Base-by-base conservation (phyloP, 1,139 yeast genomes). In the Suhomyces yuchorum region DNA sequence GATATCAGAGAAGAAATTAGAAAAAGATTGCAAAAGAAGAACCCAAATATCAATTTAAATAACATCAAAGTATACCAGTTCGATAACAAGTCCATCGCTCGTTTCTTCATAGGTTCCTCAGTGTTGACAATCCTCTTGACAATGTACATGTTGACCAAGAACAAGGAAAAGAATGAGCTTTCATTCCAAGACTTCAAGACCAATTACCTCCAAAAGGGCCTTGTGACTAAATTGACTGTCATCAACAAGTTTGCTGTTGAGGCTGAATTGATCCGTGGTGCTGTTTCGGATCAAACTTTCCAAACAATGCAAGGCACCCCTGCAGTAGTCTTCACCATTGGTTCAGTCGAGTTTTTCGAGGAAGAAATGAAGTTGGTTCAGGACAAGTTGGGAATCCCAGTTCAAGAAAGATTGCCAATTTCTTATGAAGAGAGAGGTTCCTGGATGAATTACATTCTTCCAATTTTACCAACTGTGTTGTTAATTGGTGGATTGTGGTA, bases 131-230 rank as follows among this genome's bases (percentile, higher is more conserved):
- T 56, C 7, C 37, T 50, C 23, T 45, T 56, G 17, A 53, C 58
- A 5, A 24, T 56, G 14, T 52, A 59, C 24, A 43, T 60, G 23
- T 47, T 61, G 18, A 55, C 56, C 26, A 50, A 45, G 5, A 50
- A 53, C 26, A 59, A 59, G 24, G 63, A 68, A 11, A 43, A 44
- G 32, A 65, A 73, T 50, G 79, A 80, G 54, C 74, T 93, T 54
- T 87, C 97, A 1, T 90, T 89, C 79, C 97, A 92, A 68, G 96
- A 90, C 64, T 93, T 93, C 75, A 87, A 88, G 62, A 79, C 85
- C 19, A 84, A 86, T 51, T 90, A 87, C 61, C 75, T 93, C 40
- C 95, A 88, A 56, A 85, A 84, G 58, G 97, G 97, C 4, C 73
- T 87, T 41, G 98, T 93, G 24, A 82, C 84, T 50, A 82, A 80